Conservation (phyloP, 2,329 filamentous ascomycete species). For the Hypomyces rosellus region DNA sequence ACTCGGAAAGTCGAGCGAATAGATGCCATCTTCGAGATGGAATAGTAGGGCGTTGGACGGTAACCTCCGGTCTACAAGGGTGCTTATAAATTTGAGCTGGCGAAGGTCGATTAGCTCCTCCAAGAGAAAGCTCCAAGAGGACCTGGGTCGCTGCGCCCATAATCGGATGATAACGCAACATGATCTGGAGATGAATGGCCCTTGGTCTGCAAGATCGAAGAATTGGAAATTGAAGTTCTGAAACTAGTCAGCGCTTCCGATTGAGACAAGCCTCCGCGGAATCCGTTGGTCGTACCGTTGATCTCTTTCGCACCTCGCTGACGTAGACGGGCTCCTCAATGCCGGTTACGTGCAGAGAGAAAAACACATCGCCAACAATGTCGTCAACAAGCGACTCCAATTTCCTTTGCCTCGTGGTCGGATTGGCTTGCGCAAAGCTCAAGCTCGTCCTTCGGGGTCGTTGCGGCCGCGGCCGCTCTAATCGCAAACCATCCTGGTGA, state of each 20-base stretch:
- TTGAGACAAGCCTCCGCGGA: not conserved
- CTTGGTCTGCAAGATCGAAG: conserved; percentile 66
- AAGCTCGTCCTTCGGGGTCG: conserved; percentile 43
- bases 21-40: conserved; percentile 79
- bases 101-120: conserved; percentile 67
- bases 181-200: conserved; percentile 57
- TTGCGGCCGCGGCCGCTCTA: conserved; percentile 4
- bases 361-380: conserved; percentile 80
- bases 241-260: conserved; percentile 1
- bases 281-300: conserved; percentile 47
- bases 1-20: conserved; percentile 65
- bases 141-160: conserved; percentile 59
- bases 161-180: conserved; percentile 62
- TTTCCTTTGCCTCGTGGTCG: conserved; percentile 59
- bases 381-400: conserved; percentile 66
- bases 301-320: conserved; percentile 70
- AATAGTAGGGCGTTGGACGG: conserved; percentile 80
- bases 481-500: conserved; percentile 24
- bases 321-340: conserved; percentile 75
- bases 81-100: conserved; percentile 72
- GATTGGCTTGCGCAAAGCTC: conserved; percentile 40
- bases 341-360: conserved; percentile 67
- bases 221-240: conserved; percentile 82
- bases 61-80: conserved; percentile 61
- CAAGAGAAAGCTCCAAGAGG: conserved; percentile 57